phyloP scores from a whole-genome alignment of 176 grass and related monocot genomes.

The Oryza longistaminata region DNA sequence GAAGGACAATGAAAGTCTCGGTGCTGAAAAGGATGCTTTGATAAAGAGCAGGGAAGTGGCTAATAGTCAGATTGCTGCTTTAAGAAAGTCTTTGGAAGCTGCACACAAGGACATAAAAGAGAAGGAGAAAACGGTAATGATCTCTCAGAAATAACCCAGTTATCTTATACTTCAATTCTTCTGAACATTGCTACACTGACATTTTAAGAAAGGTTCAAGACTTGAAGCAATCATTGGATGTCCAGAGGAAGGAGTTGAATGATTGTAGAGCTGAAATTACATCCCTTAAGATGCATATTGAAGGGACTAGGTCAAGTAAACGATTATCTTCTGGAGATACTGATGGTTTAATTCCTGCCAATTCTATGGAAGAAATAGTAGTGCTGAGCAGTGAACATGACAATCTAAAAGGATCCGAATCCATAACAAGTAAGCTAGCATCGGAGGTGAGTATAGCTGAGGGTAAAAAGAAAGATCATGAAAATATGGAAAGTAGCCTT shows the following conservation, averaged over 20 bases:
- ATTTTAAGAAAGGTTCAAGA: slow-evolving; percentile 76
- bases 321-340: slow-evolving; percentile 42
- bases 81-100: slow-evolving; percentile 77
- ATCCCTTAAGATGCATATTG: slow-evolving; percentile 93
- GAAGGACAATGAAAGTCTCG: slow-evolving; percentile 77
- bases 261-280: slow-evolving; percentile 97
- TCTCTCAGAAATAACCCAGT: slow-evolving; percentile 33
- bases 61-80: slow-evolving; percentile 59
- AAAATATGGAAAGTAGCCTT: slow-evolving; percentile 30
- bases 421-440: slow-evolving; percentile 33
- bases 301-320: slow-evolving; percentile 74
- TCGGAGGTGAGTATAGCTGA: slow-evolving; percentile 19
- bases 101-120: slow-evolving; percentile 85
- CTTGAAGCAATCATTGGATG: slow-evolving; percentile 75
- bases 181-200: slow-evolving; percentile 40
- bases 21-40: slow-evolving; percentile 66
- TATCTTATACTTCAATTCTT: slow-evolving; percentile 23
- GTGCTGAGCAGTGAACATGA: slow-evolving; percentile 39
- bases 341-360: slow-evolving; percentile 29
- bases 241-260: slow-evolving; percentile 83
- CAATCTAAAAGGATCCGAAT: slow-evolving; percentile 43
- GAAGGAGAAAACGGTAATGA: slow-evolving; percentile 76
- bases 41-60: slow-evolving; percentile 63
- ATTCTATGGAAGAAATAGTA: slow-evolving; percentile 44
- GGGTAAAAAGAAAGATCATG: slow-evolving; percentile 34